These are phyloP conservation scores for Raffaelea arxii DNA, from an alignment of 2,329 filamentous ascomycete genomes.

Conservation along the genomic window DNA sequence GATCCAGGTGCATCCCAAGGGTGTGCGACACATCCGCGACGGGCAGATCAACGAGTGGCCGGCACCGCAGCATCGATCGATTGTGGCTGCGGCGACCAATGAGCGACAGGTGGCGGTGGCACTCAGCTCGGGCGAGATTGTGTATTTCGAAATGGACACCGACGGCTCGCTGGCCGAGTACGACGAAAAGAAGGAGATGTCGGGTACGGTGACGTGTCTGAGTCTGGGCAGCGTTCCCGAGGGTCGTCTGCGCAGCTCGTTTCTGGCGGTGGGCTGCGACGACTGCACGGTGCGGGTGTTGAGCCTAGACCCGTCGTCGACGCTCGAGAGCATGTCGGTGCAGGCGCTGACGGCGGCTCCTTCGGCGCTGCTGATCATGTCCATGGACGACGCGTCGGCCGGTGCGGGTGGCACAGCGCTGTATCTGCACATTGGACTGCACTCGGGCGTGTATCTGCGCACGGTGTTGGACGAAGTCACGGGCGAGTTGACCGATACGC, in stretches of 20 bases:
- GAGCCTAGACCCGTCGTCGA: conserved; percentile 81
- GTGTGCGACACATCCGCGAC: conserved; percentile 77
- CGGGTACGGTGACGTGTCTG: conserved; percentile 88
- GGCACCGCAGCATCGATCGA: conserved; percentile 85
- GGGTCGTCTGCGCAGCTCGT: conserved; percentile 79
- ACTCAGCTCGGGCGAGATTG: conserved; percentile 89
- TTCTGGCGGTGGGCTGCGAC: conserved; percentile 91
- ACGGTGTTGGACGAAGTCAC: conserved; percentile 93
- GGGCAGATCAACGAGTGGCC: conserved; percentile 87
- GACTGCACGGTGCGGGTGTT: conserved; percentile 92
- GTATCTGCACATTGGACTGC: conserved; percentile 90
- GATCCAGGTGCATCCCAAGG: conserved; percentile 92
- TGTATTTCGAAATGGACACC: conserved; percentile 94
- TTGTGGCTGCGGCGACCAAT: conserved; percentile 90
- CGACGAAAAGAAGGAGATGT: conserved; percentile 91
- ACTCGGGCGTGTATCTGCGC: conserved; percentile 90
- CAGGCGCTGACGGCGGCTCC: conserved; percentile 88
- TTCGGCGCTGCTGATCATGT: conserved; percentile 80
- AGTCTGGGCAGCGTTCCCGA: conserved; percentile 88
- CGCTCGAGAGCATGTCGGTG: conserved; percentile 86
- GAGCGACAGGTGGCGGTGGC: conserved; percentile 88
- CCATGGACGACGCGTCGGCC: conserved; percentile 89
- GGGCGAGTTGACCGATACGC: conserved; percentile 87
- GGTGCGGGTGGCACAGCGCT: conserved; percentile 80
- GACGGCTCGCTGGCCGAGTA: conserved; percentile 90